A percentile compares a stretch with the other conserved stretches of the same genome.
Evolutionary conservation across 2,329 filamentous ascomycete species (phyloP).

Genomic region (Penicillium digitatum): DNA sequence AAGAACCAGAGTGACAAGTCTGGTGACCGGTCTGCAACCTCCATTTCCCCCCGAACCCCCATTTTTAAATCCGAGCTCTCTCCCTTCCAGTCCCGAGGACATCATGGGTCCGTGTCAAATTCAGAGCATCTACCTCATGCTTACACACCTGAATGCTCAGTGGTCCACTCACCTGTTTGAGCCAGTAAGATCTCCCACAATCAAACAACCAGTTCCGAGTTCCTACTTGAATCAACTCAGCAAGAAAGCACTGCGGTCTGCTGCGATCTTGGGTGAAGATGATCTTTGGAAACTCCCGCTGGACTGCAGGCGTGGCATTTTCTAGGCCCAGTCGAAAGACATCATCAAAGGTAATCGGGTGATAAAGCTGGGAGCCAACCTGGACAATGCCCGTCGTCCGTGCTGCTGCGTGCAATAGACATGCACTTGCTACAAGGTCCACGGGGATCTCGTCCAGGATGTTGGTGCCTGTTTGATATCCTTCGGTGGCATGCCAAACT

Average conservation of each 20-base stretch:
- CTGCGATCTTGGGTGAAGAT: slow-evolving; percentile 29
- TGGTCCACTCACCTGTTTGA: slow-evolving; percentile 30
- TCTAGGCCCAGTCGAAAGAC: slow-evolving; percentile 19
- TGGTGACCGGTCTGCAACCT: neutral
- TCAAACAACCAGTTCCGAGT: slow-evolving; percentile 34
- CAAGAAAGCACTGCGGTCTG: slow-evolving; percentile 28
- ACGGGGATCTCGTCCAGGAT: slow-evolving; percentile 34
- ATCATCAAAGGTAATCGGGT: slow-evolving; percentile 29
- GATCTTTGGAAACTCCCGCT: slow-evolving; percentile 23
- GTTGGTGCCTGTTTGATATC: slow-evolving; percentile 28
- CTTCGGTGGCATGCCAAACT: slow-evolving; percentile 30
- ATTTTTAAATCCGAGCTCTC: slow-evolving; percentile 22
- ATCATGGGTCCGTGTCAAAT: slow-evolving; percentile 19
- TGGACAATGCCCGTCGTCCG: slow-evolving; percentile 31
- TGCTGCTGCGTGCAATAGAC: slow-evolving; percentile 30
- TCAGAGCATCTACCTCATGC: slow-evolving; percentile 24
- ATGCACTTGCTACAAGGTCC: slow-evolving; percentile 33
- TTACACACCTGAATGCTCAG: slow-evolving; percentile 27
- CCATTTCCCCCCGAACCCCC: too few species aligned
- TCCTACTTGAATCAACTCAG: slow-evolving; percentile 32
- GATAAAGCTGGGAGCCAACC: slow-evolving; percentile 29
- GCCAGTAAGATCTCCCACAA: slow-evolving; percentile 33
- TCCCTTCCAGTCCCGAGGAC: slow-evolving; percentile 18
- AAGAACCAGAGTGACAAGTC: neutral
- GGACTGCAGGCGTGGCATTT: slow-evolving; percentile 22